These are phyloP conservation scores for Excoecaria cochinchinensis DNA, from an alignment of 345 rosid genomes.

Conservation along the genomic window DNA sequence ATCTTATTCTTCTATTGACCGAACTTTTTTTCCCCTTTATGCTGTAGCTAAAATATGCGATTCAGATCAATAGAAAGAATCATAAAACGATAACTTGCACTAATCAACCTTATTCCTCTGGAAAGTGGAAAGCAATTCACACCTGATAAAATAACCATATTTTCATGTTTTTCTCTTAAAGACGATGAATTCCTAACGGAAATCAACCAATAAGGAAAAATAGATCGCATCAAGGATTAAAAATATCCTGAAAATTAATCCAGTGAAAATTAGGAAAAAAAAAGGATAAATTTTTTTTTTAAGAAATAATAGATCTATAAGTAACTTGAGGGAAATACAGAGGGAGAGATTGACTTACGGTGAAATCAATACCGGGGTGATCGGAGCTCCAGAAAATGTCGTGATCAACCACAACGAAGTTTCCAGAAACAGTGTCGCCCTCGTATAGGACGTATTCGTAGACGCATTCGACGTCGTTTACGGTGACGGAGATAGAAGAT, in stretches of 20 bases:
- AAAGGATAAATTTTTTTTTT: neutral
- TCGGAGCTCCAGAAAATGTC: slow-evolving; percentile 98
- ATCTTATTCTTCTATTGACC: neutral
- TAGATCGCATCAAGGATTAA: neutral
- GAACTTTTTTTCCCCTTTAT: neutral
- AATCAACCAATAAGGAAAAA: neutral
- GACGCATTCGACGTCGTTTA: slow-evolving; percentile 80
- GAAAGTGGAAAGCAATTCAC: neutral
- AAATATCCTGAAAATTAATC: neutral
- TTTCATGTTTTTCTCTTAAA: neutral
- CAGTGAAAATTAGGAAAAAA: neutral
- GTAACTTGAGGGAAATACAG: neutral
- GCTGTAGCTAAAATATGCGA: neutral
- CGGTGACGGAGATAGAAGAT: slow-evolving; percentile 82
- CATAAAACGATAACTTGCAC: neutral
- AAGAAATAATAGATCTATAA: neutral
- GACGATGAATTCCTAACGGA: neutral
- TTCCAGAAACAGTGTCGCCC: slow-evolving; percentile 85
- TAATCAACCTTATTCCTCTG: neutral
- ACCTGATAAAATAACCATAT: neutral
- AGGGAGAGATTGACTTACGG: slow-evolving; percentile 37
- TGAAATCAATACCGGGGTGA: slow-evolving; percentile 96
- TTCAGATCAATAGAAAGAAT: neutral
- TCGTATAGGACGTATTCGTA: slow-evolving; percentile 92
- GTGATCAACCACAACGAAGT: slow-evolving; percentile 97